Conservation (phyloP, 345 rosid genomes). For the Cardiospermum halicacabum region DNA sequence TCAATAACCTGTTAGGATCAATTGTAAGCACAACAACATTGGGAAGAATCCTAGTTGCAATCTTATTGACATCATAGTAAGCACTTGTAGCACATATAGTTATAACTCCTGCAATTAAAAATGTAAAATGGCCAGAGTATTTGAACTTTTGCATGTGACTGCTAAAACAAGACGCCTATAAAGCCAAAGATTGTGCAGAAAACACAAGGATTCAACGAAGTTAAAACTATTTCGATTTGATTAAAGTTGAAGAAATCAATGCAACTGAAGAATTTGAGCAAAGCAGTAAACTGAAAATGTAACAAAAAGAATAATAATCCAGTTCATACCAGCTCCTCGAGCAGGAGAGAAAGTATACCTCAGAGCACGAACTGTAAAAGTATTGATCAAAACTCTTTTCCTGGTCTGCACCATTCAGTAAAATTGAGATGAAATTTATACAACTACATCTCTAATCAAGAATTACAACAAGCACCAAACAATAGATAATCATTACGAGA, state of each 20-base stretch:
- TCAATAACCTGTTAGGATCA: slow-evolving; percentile 92
- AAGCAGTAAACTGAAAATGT: background rate
- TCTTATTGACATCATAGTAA: slow-evolving; percentile 76
- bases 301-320: background rate
- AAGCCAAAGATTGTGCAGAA: no score
- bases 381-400: slow-evolving; percentile 94
- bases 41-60: slow-evolving; percentile 93
- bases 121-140: slow-evolving; percentile 9
- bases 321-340: slow-evolving; percentile 87
- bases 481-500: background rate
- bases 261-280: background rate
- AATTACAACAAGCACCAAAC: background rate
- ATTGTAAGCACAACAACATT: slow-evolving; percentile 79
- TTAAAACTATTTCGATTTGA: background rate
- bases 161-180: background rate
- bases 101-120: slow-evolving; percentile 65
- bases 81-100: slow-evolving; percentile 95
- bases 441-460: slow-evolving; percentile 4
- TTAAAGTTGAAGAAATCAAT: background rate
- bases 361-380: slow-evolving; percentile 97
- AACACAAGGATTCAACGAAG: background rate
- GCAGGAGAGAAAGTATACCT: slow-evolving; percentile 97
- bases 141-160: background rate
- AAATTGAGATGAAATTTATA: slow-evolving; percentile 17
- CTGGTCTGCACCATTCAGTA: slow-evolving; percentile 56